Base-by-base conservation (phyloP, 345 rosid species). In the Eucalyptus cladocalyx region DNA sequence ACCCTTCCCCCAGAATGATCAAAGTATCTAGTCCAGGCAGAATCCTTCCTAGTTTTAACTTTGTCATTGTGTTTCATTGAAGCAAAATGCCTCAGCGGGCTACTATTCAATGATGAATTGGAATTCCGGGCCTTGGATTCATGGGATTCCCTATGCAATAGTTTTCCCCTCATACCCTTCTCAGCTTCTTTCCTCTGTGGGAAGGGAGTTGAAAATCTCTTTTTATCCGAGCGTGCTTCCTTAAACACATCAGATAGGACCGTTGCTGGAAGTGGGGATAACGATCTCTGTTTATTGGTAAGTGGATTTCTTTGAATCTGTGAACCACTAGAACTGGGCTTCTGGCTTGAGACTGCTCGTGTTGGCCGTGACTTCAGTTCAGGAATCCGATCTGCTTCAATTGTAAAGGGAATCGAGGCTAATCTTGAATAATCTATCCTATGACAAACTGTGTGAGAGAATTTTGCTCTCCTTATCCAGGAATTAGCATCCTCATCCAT, bases 391-490 rank as follows among this genome's bases (percentile, higher is more conserved):
- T 93, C 95, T n/a, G 91, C 90, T 88, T 91, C 93, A 21, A 93
- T 87, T 34, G 62, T 60, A 40, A 97, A 80, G 50, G 95, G 91
- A 50, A 94, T 87, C 87, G 97, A 91, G 53, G 92, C 91, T 92
- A 95, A 91, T 90, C 90, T 93, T 17, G 98, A 94, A 28, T 95
- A 88, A 90, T 97, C 96, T 50, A 97, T 86, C 88, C 99, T 95
- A 87, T 96, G 95, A 89, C 94, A 97, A 90, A 98, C 92, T 9
- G 99, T 98, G 19, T 96, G 98, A 51, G 99, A 97, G 91, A 93
- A 98, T 53, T 96, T 98, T 2, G 98, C 88, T 92, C 99, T 94
- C 95, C 99, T 94, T 58, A 98, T 91, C 99, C 99, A 98, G 56
- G 99, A 98, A 92, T 72, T 86, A 88, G 93, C 91, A 43, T 95